Conservation (phyloP, 2,329 filamentous ascomycete species). For the Passalora sequoiae region DNA sequence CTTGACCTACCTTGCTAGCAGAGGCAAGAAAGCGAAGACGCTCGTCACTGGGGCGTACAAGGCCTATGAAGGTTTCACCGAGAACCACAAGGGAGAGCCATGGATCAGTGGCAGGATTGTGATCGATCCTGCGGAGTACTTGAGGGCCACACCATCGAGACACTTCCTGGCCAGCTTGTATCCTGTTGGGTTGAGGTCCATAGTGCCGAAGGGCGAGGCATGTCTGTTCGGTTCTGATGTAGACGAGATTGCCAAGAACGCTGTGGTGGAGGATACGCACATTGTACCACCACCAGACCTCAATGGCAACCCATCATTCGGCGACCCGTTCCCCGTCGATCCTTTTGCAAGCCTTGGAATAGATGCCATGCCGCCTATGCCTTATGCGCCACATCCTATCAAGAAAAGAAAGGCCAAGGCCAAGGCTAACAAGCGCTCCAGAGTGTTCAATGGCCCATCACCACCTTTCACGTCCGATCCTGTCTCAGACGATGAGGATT, state of each 20-base stretch:
- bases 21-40: constrained; percentile 2
- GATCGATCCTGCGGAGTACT: constrained; percentile 1
- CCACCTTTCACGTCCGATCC: neutral
- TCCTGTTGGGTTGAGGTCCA: constrained; percentile 1
- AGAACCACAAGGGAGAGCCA: neutral
- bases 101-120: neutral
- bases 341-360: neutral
- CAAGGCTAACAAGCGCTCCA: neutral
- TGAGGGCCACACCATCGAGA: neutral
- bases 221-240: constrained; percentile 1
- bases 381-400: too few species aligned
- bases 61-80: neutral
- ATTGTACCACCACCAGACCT: neutral
- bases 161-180: neutral
- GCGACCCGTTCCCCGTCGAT: neutral
- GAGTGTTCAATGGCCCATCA: too few species aligned
- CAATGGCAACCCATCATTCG: neutral
- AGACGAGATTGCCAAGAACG: neutral
- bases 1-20: neutral
- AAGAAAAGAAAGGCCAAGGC: neutral
- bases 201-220: neutral
- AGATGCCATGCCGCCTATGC: neutral
- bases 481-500: neutral
- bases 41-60: neutral
- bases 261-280: neutral